Percentiles rank a stretch among this genome's conserved stretches.
Conservation (phyloP, 1,284 basidiomycete species). For the Boletus mariae region DNA sequence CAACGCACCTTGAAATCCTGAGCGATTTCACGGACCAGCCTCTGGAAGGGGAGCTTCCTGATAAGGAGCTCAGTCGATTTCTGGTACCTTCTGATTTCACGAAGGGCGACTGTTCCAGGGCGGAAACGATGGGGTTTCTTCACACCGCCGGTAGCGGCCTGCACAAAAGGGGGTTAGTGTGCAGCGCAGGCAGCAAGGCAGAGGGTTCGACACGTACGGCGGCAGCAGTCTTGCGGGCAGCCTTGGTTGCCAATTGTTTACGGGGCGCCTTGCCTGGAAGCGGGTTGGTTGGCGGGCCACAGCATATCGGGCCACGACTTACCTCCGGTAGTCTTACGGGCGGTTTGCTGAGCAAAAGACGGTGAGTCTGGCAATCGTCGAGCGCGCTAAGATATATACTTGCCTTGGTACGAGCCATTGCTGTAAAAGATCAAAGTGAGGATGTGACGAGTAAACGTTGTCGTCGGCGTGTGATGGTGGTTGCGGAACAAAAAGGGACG, state of each 20-base stretch:
- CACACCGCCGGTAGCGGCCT: slow-evolving; percentile 90
- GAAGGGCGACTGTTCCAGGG: slow-evolving; percentile 96
- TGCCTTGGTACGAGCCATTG: slow-evolving; percentile 77
- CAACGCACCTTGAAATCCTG: slow-evolving; percentile 89
- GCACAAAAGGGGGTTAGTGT: slow-evolving; percentile 15
- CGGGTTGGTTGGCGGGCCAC: slow-evolving; percentile 1
- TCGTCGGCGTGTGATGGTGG: slow-evolving; percentile 29
- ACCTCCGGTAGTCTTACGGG: slow-evolving; percentile 83
- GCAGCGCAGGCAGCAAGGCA: neutral
- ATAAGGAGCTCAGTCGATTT: slow-evolving; percentile 95
- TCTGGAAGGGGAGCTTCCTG: slow-evolving; percentile 94
- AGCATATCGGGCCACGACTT: slow-evolving; percentile 25
- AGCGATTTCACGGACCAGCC: slow-evolving; percentile 93
- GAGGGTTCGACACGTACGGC: slow-evolving; percentile 49
- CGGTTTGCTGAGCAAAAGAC: slow-evolving; percentile 60
- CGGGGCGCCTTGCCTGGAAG: slow-evolving; percentile 73
- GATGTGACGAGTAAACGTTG: slow-evolving; percentile 18
- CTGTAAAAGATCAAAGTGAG: slow-evolving; percentile 23
- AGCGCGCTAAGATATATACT: slow-evolving; percentile 17
- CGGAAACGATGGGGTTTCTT: slow-evolving; percentile 98
- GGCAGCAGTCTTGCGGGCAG: slow-evolving; percentile 78
- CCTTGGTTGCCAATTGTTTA: slow-evolving; percentile 91
- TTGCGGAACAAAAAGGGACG: slow-evolving; percentile 24
- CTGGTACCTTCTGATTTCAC: slow-evolving; percentile 98
- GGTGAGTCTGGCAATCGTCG: slow-evolving; percentile 8